These are phyloP conservation scores for Rhododendron henanense DNA, from an alignment of 148 eudicot species.

Conservation along the genomic window DNA sequence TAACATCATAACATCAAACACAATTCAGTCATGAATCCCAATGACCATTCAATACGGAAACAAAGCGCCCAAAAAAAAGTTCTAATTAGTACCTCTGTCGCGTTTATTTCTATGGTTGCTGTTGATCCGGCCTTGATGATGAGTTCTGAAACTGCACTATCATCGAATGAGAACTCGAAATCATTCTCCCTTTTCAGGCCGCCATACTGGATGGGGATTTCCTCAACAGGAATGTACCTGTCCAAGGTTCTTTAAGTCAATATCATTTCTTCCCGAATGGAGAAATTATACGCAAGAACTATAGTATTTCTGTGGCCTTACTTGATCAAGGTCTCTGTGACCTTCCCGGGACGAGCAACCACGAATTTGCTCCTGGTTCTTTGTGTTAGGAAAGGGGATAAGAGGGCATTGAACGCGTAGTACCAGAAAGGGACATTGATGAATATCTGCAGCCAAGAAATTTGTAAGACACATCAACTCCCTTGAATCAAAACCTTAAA, in stretches of 20 bases:
- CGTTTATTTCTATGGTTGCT: slow-evolving; percentile 43
- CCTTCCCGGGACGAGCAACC: slow-evolving; percentile 48
- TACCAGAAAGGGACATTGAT: slow-evolving; percentile 76
- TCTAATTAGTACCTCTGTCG: slow-evolving; percentile 34
- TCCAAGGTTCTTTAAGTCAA: background rate
- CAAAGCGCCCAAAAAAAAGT: background rate
- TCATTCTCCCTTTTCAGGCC: slow-evolving; percentile 59
- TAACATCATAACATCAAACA: background rate
- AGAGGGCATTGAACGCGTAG: slow-evolving; percentile 50
- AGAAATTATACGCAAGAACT: background rate
- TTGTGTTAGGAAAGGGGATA: slow-evolving; percentile 59
- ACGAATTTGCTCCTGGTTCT: slow-evolving; percentile 70
- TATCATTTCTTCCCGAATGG: background rate
- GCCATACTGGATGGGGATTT: slow-evolving; percentile 52
- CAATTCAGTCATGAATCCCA: background rate
- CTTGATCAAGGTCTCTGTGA: slow-evolving; percentile 66
- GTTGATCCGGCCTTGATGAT: slow-evolving; percentile 43
- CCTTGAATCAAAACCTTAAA: background rate
- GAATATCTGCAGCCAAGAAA: slow-evolving; percentile 38
- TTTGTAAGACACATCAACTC: background rate
- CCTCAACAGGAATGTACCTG: slow-evolving; percentile 54
- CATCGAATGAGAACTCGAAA: slow-evolving; percentile 36
- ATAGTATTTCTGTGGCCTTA: slow-evolving; percentile 19
- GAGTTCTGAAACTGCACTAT: slow-evolving; percentile 33
- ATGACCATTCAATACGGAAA: background rate